Base-by-base conservation (phyloP, 371 early-diverging fungal genomes). In the Mucor indicus region DNA sequence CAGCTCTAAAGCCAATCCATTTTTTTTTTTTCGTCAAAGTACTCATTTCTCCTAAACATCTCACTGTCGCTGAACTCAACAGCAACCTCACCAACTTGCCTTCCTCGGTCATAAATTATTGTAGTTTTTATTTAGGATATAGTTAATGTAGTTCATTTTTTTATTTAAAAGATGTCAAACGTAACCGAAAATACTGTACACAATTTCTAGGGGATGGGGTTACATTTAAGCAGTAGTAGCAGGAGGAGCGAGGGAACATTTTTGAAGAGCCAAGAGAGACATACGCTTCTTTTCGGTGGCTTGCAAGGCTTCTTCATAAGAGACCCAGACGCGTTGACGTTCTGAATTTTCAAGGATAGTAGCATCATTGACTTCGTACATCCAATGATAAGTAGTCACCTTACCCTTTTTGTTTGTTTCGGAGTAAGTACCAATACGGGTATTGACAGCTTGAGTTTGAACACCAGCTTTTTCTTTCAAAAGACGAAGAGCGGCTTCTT, bases 341-440 rank as follows among this genome's bases (percentile, higher is more conserved):
- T 55, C 45, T 20, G 53, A 36, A 4, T 55, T 51, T 15, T 56
- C 52, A 29, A 62, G 55, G 6, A 67, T 22, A 12, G 40, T 58
- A 17, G 58, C 44, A 17, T 53, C 50, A 38, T 65, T 53, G 1
- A 75, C 52, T 45, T 75, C 69, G 49, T 66, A 75, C 64, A 75
- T 69, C 64, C 67, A 66, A 48, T 75, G 64, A 19, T 70, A 69
- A 8, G 67, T 69, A 24, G 58, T 56, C 0, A 63, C 64, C 19
- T 62, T 67, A 5, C 75, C 75, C 38, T 61, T 68, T 36, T 75
- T 75, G 21, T 68, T 69, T 20, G 67, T 56, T 43, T 75, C 69
- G 21, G 61, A 56, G 24, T 57, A 75, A 10, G 67, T 64, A 2
- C 69, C 71, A 17, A 75, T 48, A 24, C 60, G 64, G 16, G 44